phyloP scores from a whole-genome alignment of 1,284 basidiomycete genomes.

The Polyporus tsugae region DNA sequence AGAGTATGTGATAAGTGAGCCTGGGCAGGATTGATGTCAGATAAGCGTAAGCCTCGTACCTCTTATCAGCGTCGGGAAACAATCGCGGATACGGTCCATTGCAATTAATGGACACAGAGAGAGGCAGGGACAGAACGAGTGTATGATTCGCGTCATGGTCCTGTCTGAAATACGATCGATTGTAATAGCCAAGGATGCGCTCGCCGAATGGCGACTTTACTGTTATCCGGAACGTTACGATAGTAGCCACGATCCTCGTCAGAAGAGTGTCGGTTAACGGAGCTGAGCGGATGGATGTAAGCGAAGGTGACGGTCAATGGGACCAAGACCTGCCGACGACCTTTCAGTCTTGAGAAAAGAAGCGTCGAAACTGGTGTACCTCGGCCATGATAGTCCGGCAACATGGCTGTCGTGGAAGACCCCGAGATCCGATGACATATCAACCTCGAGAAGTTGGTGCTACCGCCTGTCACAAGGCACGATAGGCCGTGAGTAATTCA shows the following conservation, averaged over 20 bases:
- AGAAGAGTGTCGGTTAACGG: neutral
- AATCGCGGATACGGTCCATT: neutral
- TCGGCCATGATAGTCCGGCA: conserved; percentile 16
- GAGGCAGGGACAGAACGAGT: neutral
- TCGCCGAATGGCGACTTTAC: neutral
- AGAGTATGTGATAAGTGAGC: conserved; percentile 4
- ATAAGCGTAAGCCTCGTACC: conserved; percentile 16
- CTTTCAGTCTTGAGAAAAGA: conserved; percentile 17
- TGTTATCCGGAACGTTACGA: neutral
- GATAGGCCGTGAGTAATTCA: conserved; percentile 5
- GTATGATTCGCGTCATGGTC: neutral
- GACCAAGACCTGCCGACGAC: conserved; percentile 1
- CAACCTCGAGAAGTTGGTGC: neutral
- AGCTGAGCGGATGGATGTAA: conserved; percentile 8
- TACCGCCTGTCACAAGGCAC: conserved; percentile 14
- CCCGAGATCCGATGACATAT: conserved; percentile 26
- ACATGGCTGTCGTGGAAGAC: conserved; percentile 18
- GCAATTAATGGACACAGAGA: neutral
- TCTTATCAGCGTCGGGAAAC: conserved; percentile 21
- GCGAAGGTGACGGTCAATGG: neutral
- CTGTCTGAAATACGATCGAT: neutral
- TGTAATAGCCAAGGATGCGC: neutral
- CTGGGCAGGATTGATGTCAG: neutral
- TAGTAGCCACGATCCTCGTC: neutral
- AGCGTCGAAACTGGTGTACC: neutral